Evolutionary conservation across 345 rosid species (phyloP).

Genomic region (Raphanus raphanistrum): DNA sequence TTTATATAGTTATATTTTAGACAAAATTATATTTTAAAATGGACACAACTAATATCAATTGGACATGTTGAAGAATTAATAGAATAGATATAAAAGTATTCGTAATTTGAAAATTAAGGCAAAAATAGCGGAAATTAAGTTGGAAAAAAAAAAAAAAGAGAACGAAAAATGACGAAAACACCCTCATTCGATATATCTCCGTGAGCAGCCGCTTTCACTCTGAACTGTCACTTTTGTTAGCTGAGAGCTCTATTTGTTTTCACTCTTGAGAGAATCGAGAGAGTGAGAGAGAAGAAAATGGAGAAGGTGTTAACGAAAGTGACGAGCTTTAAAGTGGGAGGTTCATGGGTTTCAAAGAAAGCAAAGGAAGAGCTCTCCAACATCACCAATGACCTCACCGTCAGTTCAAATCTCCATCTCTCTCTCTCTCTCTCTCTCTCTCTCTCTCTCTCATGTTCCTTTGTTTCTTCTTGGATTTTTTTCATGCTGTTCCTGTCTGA

Average conservation of each 20-base stretch:
- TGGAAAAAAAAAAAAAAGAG: neutral
- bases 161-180: neutral
- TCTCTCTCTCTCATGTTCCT: neutral
- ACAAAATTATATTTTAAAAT: too few relatives aligned
- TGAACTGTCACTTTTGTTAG: constrained; percentile 20
- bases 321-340: constrained; percentile 76
- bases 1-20: too few relatives aligned
- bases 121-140: constrained; percentile 6
- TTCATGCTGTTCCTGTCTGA: neutral
- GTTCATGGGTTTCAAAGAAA: constrained; percentile 89
- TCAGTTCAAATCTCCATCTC: constrained; percentile 25
- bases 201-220: constrained; percentile 36
- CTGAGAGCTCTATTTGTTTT: constrained; percentile 2
- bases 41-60: too few relatives aligned
- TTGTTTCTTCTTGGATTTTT: neutral
- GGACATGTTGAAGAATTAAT: too few relatives aligned
- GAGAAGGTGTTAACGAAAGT: constrained; percentile 92
- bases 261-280: constrained; percentile 7
- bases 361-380: constrained; percentile 88
- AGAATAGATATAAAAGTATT: neutral
- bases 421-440: neutral
- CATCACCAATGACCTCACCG: constrained; percentile 79
- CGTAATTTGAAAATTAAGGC: constrained; percentile 12
- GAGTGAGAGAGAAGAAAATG: constrained; percentile 43
- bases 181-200: constrained; percentile 6